Base-by-base conservation (phyloP, 1,139 yeast genomes). In the Pichia sp. region DNA sequence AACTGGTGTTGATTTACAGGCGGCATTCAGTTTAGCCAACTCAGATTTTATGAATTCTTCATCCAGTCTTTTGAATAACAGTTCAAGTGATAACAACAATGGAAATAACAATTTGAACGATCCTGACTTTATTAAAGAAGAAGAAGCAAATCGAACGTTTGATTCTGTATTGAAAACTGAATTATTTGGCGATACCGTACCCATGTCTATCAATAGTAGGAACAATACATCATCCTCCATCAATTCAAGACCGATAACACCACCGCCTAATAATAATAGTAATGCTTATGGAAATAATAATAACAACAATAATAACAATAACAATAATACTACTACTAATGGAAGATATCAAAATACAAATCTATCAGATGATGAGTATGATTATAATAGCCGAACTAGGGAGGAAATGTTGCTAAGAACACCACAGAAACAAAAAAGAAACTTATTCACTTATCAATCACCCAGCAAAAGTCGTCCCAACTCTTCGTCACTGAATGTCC, bases 101-200 rank as follows among this genome's bases (percentile, higher is more conserved):
- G 8, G 23, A 11, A 30, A 12, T 24, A 31, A 39, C 5, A 30
- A 32, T 9, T 81, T 78, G 40, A 79, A 76, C 52, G 95, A 83
- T 56, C 67, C 83, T 30, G 92, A 84, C 51, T 66, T 72, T 27
- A 73, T 83, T 49, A 74, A 79, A 57, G 87, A 81, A 57, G 84
- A 82, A 53, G 95, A 86, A 56, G 96, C 97, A 3, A 87, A 87
- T 59, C 69, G 84, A 53, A 87, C 96, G 0, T 94, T 90, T 62
- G 82, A 90, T 40, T 80, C 94, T 0, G 84, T 94, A 6, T 66
- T 92, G 35, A 85, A 87, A 56, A 87, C 95, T 29, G 99, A 92
- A 62, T 68, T 92, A 36, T 92, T 92, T 69, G 97, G 97, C 8
- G 94, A 84, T 30, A 45, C 38, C 25, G 26, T 47, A 8, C 87